Conservation (phyloP, 352 stramenopile genomes). For the Thalassiosira livingstoniorum region DNA sequence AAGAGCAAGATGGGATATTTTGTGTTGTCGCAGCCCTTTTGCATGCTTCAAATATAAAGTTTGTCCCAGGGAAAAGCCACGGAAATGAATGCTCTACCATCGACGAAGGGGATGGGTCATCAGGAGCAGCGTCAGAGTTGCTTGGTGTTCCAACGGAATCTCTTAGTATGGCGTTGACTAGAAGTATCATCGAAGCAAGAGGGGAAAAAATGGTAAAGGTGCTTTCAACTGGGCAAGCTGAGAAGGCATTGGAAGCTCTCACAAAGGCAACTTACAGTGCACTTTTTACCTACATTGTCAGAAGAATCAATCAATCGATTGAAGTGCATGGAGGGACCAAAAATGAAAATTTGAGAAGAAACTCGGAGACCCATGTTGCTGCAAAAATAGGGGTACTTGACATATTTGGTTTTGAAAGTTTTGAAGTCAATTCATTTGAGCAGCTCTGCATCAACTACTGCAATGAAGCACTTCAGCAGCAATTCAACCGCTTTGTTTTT, state of each 20-base stretch:
- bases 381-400: conserved; percentile 88
- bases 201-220: conserved; percentile 89
- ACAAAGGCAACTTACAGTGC: conserved; percentile 95
- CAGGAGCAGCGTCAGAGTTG: conserved; percentile 87
- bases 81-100: conserved; percentile 76
- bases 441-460: conserved; percentile 97
- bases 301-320: conserved; percentile 92
- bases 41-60: conserved; percentile 94
- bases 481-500: conserved; percentile 90
- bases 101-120: conserved; percentile 61
- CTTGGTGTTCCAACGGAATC: conserved; percentile 89
- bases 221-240: conserved; percentile 86
- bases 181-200: conserved; percentile 92
- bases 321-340: conserved; percentile 30
- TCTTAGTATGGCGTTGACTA: conserved; percentile 91
- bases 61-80: conserved; percentile 80
- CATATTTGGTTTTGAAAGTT: conserved; percentile 99
- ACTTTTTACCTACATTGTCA: conserved; percentile 96
- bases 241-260: conserved; percentile 92
- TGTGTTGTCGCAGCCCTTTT: conserved; percentile 90
- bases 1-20: conserved; percentile 93
- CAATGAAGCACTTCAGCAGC: conserved; percentile 94
- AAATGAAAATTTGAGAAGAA: conserved; percentile 10
- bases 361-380: conserved; percentile 14
- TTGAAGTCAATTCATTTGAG: conserved; percentile 96